A percentile compares a stretch with the other conserved stretches of the same genome.
These are phyloP conservation scores for Withania somnifera DNA, from an alignment of 305 asterid genomes.

Conservation along the genomic window DNA sequence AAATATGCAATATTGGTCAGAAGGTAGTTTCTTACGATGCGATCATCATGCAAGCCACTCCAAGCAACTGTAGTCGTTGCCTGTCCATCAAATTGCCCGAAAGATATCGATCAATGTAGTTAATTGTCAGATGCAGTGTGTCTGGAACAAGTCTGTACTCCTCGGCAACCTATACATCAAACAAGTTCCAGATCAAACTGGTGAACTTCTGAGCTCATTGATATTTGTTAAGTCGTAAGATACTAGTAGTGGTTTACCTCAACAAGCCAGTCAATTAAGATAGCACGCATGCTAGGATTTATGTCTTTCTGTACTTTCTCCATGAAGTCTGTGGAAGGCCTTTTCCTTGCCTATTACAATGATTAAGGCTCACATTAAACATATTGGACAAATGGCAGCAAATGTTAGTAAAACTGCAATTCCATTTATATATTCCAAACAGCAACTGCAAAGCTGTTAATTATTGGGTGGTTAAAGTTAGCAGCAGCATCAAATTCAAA, in stretches of 20 bases:
- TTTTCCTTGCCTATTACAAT: constrained; percentile 26
- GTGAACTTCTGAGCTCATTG: neutral
- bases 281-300: constrained; percentile 33
- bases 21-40: constrained; percentile 30
- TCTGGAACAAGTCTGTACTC: constrained; percentile 38
- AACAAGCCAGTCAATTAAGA: constrained; percentile 39
- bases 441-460: neutral
- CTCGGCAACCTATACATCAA: constrained; percentile 27
- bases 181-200: neutral
- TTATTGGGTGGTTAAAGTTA: neutral
- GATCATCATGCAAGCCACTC: constrained; percentile 49
- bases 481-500: neutral
- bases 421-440: neutral
- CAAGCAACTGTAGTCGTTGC: constrained; percentile 26
- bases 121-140: constrained; percentile 34
- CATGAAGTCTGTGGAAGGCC: constrained; percentile 43
- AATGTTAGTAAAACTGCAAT: neutral
- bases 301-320: constrained; percentile 31
- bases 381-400: neutral
- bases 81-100: constrained; percentile 36
- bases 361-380: neutral
- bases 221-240: neutral
- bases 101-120: constrained; percentile 40
- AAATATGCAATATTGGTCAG: neutral
- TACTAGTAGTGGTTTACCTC: constrained; percentile 15